These are phyloP conservation scores for Linanthus parryae DNA, from an alignment of 148 eudicot species.

Conservation along the genomic window DNA sequence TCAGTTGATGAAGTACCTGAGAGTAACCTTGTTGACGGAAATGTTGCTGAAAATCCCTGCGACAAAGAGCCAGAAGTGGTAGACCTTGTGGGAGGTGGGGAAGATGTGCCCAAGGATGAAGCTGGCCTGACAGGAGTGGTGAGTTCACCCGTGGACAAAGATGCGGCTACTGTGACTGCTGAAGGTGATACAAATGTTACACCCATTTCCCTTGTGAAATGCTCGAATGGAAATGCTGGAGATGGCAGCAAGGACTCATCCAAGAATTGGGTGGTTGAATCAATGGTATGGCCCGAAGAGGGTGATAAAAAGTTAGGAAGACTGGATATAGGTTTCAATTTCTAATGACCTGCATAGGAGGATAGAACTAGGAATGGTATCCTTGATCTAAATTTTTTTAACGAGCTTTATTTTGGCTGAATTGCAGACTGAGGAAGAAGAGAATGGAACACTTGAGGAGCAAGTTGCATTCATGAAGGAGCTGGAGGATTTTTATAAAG, in stretches of 20 bases:
- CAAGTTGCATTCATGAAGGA: constrained; percentile 81
- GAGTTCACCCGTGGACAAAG: no score
- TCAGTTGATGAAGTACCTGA: not conserved
- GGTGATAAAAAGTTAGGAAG: not conserved
- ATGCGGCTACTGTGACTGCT: constrained; percentile 5
- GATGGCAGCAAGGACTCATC: constrained; percentile 19
- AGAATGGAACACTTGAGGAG: constrained; percentile 77
- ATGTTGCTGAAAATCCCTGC: no score
- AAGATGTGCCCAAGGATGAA: no score
- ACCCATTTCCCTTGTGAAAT: constrained; percentile 15
- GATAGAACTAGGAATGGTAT: not conserved
- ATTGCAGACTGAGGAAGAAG: constrained; percentile 60
- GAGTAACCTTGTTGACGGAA: constrained; percentile 1
- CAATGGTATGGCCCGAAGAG: constrained; percentile 12
- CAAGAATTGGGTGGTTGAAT: constrained; percentile 16
- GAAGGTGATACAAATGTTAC: constrained; percentile 14
- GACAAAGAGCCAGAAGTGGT: no score
- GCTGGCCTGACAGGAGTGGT: no score
- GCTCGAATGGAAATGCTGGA: constrained; percentile 18
- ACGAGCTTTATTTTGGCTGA: constrained; percentile 3
- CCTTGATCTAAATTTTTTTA: constrained; percentile 1
- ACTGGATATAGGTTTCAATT: not conserved
- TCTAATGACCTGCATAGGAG: not conserved
- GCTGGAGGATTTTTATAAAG: constrained; percentile 55
- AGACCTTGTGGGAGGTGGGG: no score